These are phyloP conservation scores for Porcisia deanei DNA, from an alignment of 208 protist genomes.

Conservation along the genomic window DNA sequence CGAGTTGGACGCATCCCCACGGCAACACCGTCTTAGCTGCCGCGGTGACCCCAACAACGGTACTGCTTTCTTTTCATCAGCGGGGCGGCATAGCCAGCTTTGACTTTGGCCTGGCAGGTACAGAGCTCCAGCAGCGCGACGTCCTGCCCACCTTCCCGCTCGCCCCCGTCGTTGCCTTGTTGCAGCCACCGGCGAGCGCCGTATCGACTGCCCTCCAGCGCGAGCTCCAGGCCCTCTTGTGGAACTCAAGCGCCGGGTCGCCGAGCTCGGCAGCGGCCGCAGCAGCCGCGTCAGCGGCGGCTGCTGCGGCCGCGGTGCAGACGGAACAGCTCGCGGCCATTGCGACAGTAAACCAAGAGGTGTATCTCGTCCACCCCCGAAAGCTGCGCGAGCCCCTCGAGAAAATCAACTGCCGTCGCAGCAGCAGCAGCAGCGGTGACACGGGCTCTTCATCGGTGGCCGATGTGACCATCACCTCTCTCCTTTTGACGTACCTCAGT, in stretches of 20 bases:
- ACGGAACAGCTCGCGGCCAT: constrained; percentile 61
- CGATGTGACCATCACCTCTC: constrained; percentile 52
- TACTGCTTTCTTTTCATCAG: constrained; percentile 63
- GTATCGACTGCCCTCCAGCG: constrained; percentile 28
- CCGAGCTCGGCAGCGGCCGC: constrained; percentile 16
- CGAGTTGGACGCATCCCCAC: constrained; percentile 73
- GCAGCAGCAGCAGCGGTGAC: background rate
- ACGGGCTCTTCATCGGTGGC: background rate
- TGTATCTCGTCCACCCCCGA: constrained; percentile 66
- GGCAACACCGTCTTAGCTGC: constrained; percentile 76
- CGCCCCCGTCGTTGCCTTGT: constrained; percentile 53
- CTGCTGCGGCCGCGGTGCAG: constrained; percentile 3
- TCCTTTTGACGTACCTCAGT: constrained; percentile 77
- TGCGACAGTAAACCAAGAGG: constrained; percentile 62
- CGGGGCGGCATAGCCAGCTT: constrained; percentile 80
- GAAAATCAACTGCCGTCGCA: constrained; percentile 43
- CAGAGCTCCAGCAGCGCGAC: constrained; percentile 58
- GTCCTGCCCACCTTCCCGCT: constrained; percentile 68
- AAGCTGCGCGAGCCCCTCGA: constrained; percentile 72
- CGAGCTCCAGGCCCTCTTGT: constrained; percentile 39
- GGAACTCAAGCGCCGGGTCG: constrained; percentile 13
- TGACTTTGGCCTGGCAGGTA: constrained; percentile 59
- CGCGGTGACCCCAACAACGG: constrained; percentile 45
- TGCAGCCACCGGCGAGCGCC: constrained; percentile 46
- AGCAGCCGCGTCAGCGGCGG: constrained; percentile 8